Conservation (phyloP, 2,329 filamentous ascomycete species). For the Periconia sp. region DNA sequence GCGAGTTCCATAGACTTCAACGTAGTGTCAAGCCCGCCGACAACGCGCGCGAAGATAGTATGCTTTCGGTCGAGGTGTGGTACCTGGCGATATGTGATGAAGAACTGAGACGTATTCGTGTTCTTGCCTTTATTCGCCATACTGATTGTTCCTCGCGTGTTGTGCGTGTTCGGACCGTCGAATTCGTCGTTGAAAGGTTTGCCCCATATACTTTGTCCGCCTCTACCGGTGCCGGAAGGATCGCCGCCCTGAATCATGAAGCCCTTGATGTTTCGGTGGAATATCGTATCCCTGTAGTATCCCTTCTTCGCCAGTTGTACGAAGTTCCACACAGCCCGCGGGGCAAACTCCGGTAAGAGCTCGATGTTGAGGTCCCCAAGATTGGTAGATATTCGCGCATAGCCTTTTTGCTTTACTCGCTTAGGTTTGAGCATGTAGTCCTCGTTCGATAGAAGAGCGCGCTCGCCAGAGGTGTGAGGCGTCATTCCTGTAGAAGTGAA, state of each 20-base stretch:
- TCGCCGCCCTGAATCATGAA: constrained; percentile 99
- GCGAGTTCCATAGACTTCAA: constrained; percentile 78
- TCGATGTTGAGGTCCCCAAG: constrained; percentile 86
- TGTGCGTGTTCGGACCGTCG: constrained; percentile 86
- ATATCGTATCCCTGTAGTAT: constrained; percentile 83
- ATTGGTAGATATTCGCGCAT: constrained; percentile 87
- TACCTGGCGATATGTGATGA: constrained; percentile 85
- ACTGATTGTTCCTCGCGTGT: constrained; percentile 76
- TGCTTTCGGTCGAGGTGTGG: constrained; percentile 93
- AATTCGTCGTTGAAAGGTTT: constrained; percentile 95
- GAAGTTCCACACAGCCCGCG: constrained; percentile 97
- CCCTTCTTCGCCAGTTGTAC: constrained; percentile 84
- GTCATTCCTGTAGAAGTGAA: constrained; percentile 96
- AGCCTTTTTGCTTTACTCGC: constrained; percentile 87
- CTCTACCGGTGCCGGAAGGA: constrained; percentile 87
- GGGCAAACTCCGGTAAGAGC: constrained; percentile 87
- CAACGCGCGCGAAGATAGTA: constrained; percentile 90
- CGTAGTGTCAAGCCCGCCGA: constrained; percentile 74
- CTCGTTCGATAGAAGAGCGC: constrained; percentile 87
- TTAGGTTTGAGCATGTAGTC: constrained; percentile 95
- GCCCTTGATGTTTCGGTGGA: constrained; percentile 91
- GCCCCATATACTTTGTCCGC: constrained; percentile 90
- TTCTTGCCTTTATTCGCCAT: constrained; percentile 99
- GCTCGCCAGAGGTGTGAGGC: constrained; percentile 85
- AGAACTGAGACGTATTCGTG: constrained; percentile 94